phyloP scores from a whole-genome alignment of 192 early-diverging fungal species.

The Paraglomus brasilianum region DNA sequence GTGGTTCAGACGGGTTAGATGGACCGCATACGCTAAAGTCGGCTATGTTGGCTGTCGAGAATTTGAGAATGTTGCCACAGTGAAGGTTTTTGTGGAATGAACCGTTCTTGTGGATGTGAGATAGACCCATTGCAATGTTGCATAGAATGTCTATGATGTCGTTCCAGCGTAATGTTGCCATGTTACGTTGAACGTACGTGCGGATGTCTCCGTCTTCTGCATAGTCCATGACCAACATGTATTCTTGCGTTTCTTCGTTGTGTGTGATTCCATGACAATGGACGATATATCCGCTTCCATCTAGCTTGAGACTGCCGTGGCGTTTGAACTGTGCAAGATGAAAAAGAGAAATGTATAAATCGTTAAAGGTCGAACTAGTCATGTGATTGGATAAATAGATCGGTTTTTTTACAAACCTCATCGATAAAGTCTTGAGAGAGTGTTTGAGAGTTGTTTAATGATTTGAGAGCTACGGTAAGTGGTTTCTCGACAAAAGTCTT shows the following conservation, averaged over 20 bases:
- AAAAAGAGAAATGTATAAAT: background rate
- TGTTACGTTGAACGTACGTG: slow-evolving; percentile 10
- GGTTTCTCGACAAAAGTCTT: slow-evolving; percentile 23
- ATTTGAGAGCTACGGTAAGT: slow-evolving; percentile 23
- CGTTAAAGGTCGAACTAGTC: no score
- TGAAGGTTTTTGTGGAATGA: slow-evolving; percentile 25
- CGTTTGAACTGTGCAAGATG: slow-evolving; percentile 15
- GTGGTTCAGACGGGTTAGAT: background rate
- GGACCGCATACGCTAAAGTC: slow-evolving; percentile 27
- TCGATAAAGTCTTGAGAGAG: slow-evolving; percentile 22
- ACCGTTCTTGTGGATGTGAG: slow-evolving; percentile 18
- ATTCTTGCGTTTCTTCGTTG: slow-evolving; percentile 14
- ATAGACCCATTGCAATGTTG: slow-evolving; percentile 22
- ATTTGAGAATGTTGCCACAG: slow-evolving; percentile 24
- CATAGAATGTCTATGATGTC: slow-evolving; percentile 22
- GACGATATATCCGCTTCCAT: slow-evolving; percentile 21
- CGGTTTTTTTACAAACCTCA: slow-evolving; percentile 18
- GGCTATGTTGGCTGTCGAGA: slow-evolving; percentile 13
- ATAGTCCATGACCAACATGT: slow-evolving; percentile 27
- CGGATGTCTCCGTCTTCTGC: slow-evolving; percentile 23
- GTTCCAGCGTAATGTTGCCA: slow-evolving; percentile 12
- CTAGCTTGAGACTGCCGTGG: slow-evolving; percentile 28
- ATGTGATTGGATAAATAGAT: background rate
- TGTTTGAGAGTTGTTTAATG: slow-evolving; percentile 20
- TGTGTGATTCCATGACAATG: slow-evolving; percentile 27